Conservation (phyloP, 495 filamentous ascomycete species). For the Aspergillus leporis region DNA sequence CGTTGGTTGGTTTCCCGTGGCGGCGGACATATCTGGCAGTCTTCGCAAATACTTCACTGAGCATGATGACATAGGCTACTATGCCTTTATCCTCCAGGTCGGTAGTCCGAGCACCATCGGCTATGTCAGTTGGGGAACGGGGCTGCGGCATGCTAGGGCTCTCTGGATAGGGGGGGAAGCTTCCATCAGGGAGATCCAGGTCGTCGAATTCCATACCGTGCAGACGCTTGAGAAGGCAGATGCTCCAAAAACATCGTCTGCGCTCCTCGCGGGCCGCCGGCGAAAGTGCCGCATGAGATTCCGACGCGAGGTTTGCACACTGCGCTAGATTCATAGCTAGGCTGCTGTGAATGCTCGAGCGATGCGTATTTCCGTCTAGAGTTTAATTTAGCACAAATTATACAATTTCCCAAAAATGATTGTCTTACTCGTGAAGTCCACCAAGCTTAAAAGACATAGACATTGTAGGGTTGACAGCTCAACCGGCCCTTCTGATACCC, state of each 20-base stretch:
- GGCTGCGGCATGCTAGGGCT: conserved; percentile 29
- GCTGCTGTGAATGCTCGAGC: conserved; percentile 49
- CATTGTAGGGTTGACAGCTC: conserved; percentile 51
- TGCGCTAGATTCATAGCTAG: conserved; percentile 49
- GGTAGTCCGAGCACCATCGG: conserved; percentile 22
- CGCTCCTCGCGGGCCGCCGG: conserved; percentile 39
- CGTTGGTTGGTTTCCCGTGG: conserved; percentile 42
- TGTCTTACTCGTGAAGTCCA: conserved; percentile 47
- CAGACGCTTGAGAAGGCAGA: conserved; percentile 47
- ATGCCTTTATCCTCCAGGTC: conserved; percentile 45
- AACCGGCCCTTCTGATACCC: conserved; percentile 45
- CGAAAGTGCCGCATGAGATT: conserved; percentile 25
- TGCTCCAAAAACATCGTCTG: conserved; percentile 50
- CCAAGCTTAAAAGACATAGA: conserved; percentile 45
- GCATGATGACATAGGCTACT: conserved; percentile 47
- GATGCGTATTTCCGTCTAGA: conserved; percentile 48
- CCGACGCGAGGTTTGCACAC: conserved; percentile 41
- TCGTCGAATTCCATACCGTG: conserved; percentile 47
- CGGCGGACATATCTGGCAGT: conserved; percentile 46
- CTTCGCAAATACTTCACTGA: conserved; percentile 47
- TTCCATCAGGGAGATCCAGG: conserved; percentile 36
- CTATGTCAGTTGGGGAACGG: conserved; percentile 23
- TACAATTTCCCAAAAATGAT: background rate
- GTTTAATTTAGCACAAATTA: background rate
- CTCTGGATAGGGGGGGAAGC: conserved; percentile 36